Base-by-base conservation (phyloP, 306 rosid genomes). In the Malus sieversii region DNA sequence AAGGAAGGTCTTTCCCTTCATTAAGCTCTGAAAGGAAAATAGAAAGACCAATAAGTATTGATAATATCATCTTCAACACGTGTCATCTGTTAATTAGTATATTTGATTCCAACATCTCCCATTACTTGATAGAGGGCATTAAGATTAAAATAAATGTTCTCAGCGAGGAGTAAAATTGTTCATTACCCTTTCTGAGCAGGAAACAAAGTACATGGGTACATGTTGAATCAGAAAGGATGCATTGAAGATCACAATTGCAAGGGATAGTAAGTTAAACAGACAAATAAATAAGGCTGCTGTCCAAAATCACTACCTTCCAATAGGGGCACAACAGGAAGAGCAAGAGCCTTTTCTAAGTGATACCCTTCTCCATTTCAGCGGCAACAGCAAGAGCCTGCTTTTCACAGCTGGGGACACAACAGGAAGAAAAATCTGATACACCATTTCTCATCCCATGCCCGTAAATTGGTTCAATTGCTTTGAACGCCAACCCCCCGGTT, bases 341-440 rank as follows among this genome's bases (percentile, higher is more conserved):
- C 27, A 25, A 25, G 27, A 25, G 27, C 27, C 27, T 25, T 25
- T 25, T 25, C 27, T 95, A 97, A 71, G 99, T 90, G 76, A 96
- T 92, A 73, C 97, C 99, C 96, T 89, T 95, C 75, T 95, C 99
- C 99, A 95, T 95, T 46, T 97, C 97, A 46, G 99, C 92, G 65
- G 99, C 99, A 71, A 95, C 99, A 35, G 97, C 99, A 70, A 92
- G 99, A 72, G 99, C 99, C 87, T 92, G 96, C 70, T 90, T 92
- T 83, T 95, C 99, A 84, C 99, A 95, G 82, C 86, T 90, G 42
- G 99, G 97, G 81, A 86, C 73, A 81, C 99, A 95, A 61, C 97
- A 95, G 77, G 93, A 86, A 75, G 87, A 70, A 67, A 86, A 71
- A 27, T 67, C 69, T 45, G 91, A 77, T 73, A 76, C 79, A 42